These are phyloP conservation scores for Rhododendron molle DNA, from an alignment of 148 eudicot genomes.

Conservation along the genomic window DNA sequence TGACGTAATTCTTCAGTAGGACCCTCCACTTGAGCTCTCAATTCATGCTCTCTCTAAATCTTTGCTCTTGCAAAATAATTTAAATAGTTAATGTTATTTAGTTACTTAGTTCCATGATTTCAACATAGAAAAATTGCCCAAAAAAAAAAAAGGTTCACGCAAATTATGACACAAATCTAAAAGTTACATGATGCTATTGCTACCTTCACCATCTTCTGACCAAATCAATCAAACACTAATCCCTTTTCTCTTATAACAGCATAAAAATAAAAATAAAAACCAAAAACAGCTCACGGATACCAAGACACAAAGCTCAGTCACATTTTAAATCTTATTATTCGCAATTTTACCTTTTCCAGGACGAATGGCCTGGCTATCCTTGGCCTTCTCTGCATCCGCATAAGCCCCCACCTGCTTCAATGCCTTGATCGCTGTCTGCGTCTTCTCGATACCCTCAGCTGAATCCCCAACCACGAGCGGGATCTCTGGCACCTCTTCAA, in stretches of 20 bases:
- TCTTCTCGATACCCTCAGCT: neutral
- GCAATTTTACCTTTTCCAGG: slow-evolving; percentile 51
- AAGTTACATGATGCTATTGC: neutral
- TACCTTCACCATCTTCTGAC: neutral
- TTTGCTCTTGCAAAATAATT: neutral
- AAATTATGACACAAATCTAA: neutral
- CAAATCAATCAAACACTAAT: neutral
- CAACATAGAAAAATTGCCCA: neutral
- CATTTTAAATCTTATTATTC: neutral
- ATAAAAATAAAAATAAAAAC: too few species aligned
- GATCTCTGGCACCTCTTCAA: neutral
- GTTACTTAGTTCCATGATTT: neutral
- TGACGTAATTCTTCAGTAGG: too few species aligned
- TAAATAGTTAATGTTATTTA: too few species aligned
- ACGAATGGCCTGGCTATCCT: slow-evolving; percentile 55
- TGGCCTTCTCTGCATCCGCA: slow-evolving; percentile 73
- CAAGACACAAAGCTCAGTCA: neutral
- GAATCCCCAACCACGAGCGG: neutral
- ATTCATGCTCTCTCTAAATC: too few species aligned
- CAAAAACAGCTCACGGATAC: neutral
- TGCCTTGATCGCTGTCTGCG: neutral
- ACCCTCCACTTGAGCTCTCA: too few species aligned
- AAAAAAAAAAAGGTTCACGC: neutral
- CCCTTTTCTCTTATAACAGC: neutral
- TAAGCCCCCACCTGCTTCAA: slow-evolving; percentile 61